Conservation (phyloP, 805 yeast species). For the Candida vartiovaarae region DNA sequence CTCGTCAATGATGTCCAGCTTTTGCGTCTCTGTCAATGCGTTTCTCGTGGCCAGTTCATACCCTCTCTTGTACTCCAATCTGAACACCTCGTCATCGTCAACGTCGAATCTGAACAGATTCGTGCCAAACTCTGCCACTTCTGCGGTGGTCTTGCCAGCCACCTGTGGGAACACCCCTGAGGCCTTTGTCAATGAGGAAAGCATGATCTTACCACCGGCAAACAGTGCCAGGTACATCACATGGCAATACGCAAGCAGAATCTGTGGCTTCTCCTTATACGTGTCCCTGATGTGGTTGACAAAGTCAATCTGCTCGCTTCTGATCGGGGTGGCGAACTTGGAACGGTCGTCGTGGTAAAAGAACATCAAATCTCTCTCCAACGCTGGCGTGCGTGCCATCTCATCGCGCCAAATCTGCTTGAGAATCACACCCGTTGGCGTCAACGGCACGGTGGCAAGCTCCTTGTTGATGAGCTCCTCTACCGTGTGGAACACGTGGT, state of each 20-base stretch:
- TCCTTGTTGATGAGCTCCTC: conserved; percentile 46
- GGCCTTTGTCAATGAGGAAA: conserved; percentile 57
- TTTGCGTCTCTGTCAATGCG: conserved; percentile 62
- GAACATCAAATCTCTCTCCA: conserved; percentile 58
- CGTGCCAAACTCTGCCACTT: conserved; percentile 55
- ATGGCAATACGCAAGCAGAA: conserved; percentile 74
- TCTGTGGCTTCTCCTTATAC: conserved; percentile 57
- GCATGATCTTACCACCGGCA: conserved; percentile 77
- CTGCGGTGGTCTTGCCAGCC: conserved; percentile 57
- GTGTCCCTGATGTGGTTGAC: conserved; percentile 49
- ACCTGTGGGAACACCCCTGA: conserved; percentile 71
- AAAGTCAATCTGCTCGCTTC: conserved; percentile 56
- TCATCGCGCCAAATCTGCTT: conserved; percentile 62
- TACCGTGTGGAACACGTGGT: conserved; percentile 60
- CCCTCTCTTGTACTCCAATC: conserved; percentile 63
- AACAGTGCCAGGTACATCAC: conserved; percentile 79
- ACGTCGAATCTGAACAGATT: conserved; percentile 67
- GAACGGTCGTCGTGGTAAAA: conserved; percentile 50
- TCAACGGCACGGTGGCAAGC: conserved; percentile 27
- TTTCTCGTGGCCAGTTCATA: conserved; percentile 74
- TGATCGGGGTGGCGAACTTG: conserved; percentile 51
- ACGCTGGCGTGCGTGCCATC: conserved; percentile 51
- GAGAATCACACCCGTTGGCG: conserved; percentile 35
- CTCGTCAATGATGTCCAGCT: conserved; percentile 62
- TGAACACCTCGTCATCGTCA: conserved; percentile 57